Base-by-base conservation (phyloP, 176 grass and related monocot genomes). In the Musa acuminata region DNA sequence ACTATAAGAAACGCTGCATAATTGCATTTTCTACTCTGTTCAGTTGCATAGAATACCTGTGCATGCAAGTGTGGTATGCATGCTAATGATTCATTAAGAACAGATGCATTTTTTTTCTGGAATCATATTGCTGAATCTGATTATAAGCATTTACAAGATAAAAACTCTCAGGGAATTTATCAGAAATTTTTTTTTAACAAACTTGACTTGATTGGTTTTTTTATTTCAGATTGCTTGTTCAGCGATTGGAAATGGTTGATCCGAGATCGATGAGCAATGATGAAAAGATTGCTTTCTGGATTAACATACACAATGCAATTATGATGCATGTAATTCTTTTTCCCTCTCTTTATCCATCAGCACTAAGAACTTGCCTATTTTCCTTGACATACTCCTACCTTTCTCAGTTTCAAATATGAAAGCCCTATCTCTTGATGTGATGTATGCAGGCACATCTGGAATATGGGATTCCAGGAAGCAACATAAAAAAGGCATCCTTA, bases 281-380 rank as follows among this genome's bases (percentile, higher is more conserved):
- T 75, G 95, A 94, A 64, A 99, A 88, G 62, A 81, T 99, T 71
- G 88, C 95, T 20, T 99, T 99, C 71, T 99, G 95, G 95, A 89
- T 94, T 64, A 99, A 99, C 76, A 74, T 94, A 73, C 95, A 94
- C 67, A 99, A 99, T 74, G 80, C 95, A 14, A 99, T 94, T 87
- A 91, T 91, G 86, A 99, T 99, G 95, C 90, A 99, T 99, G 95
- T 99, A 91, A 84, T 66, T 66, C 6, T 83, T 75, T 80, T 72
- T 76, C 35, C 35, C 35, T 80, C 59, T 60, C 50, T 70, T 50
- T 51, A 9, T 62, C 63, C 74, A 63, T 1, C 22, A 7, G 49
- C 24, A 73, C 35, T 5, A 43, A 5, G 35, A 43, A 43, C 35
- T 43, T 43, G 35, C 4, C 35, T 43, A 43, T 43, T 43, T 43